phyloP scores from a whole-genome alignment of 2,329 filamentous ascomycete species.

The Coniochaeta pulveracea region DNA sequence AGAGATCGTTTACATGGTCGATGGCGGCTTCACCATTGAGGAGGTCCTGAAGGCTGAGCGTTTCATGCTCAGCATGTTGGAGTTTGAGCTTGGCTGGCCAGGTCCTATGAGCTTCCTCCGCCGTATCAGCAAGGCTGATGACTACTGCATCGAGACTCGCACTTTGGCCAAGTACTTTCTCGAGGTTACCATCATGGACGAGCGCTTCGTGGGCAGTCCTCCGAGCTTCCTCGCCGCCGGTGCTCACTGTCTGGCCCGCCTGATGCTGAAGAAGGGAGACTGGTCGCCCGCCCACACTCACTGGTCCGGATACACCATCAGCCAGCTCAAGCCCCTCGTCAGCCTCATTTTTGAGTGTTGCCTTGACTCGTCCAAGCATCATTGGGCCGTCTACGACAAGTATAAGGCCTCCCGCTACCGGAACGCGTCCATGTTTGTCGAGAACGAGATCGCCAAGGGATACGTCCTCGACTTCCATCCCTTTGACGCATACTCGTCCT shows the following conservation, averaged over 20 bases:
- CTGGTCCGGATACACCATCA: conserved; percentile 88
- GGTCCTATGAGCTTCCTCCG: conserved; percentile 97
- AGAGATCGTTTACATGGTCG: conserved; percentile 98
- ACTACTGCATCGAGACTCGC: conserved; percentile 90
- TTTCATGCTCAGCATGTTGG: conserved; percentile 95
- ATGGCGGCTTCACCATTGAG: conserved; percentile 76
- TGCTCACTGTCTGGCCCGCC: conserved; percentile 79
- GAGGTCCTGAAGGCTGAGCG: conserved; percentile 96
- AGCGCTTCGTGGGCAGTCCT: conserved; percentile 84
- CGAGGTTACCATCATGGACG: conserved; percentile 94
- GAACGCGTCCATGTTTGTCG: conserved; percentile 69
- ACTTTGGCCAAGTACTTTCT: conserved; percentile 97
- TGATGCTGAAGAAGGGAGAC: conserved; percentile 81
- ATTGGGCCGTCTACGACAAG: conserved; percentile 81
- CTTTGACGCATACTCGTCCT: background rate
- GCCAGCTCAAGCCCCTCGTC: conserved; percentile 69
- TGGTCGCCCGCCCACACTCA: conserved; percentile 83
- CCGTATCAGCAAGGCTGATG: conserved; percentile 94
- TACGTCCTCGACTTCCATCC: conserved; percentile 33
- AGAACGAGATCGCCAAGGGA: conserved; percentile 56
- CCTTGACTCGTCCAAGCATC: conserved; percentile 68
- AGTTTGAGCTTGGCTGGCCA: conserved; percentile 95
- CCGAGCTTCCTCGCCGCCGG: conserved; percentile 87
- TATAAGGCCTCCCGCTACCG: conserved; percentile 84
- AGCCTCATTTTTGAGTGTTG: conserved; percentile 79